Evolutionary conservation across 2,329 filamentous ascomycete genomes (phyloP), one percentile per base, ranked within the genome.

Genomic region (Ustulina deusta): DNA sequence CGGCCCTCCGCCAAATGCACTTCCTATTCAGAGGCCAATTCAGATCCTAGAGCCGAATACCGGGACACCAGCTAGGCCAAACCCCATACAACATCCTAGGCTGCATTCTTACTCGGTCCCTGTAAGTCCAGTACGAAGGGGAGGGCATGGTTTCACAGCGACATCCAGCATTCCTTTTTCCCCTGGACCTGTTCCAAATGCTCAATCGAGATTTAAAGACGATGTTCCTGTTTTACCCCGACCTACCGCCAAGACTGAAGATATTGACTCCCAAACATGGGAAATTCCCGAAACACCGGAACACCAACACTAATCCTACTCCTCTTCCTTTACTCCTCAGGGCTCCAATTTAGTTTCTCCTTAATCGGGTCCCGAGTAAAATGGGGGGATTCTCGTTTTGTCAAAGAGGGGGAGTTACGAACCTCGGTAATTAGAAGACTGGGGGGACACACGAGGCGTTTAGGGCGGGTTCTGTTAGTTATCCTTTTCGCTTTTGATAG

Each of bases 1-100:
- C n/a, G 87, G 86, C 0, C 83, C 85, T 1, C 68, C 78, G 0
- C 80, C 86, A 0, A 74, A 77, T 3, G 60, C 81, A 0, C 69
- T 83, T 17, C 72, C 78, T 6, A 78, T 75, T 38, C 68, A 72
- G 9, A 63, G 66, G 1, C 75, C 76, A 6, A 44, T 76, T 17
- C 70, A 72, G 38, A 74, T 77, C 40, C 56, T 76, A 11, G 71
- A 75, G 25, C 73, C 74, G 11, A 76, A 74, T 48, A 72, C 69
- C 20, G 69, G 68, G 10, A 69, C 68, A 5, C 67, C 72, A 25
- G 51, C 60, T 38, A 65, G 36, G 20, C 64, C 63, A 56, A 63
- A 48, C 52, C 62, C n/a, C 32, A 60, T 17, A 27, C 69, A 57
- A 58, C 32, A 61, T 10, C 25, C 44, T 15, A 55, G 7, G 5